Percentiles rank a stretch among this genome's conserved stretches.
phyloP scores from a whole-genome alignment of 1,284 basidiomycete genomes.

The Athelia psychrophila region DNA sequence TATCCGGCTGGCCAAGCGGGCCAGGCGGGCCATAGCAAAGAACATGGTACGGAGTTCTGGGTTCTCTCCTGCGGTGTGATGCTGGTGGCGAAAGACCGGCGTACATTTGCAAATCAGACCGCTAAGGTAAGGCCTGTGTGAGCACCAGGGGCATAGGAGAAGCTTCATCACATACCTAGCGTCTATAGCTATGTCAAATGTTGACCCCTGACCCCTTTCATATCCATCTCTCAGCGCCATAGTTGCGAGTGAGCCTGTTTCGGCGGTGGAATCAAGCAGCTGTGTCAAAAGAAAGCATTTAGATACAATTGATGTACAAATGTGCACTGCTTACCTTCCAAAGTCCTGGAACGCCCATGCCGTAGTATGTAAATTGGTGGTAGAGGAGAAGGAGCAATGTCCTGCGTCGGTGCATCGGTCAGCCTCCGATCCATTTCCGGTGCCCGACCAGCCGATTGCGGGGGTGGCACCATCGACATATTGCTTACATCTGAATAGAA shows the following conservation, averaged over 20 bases:
- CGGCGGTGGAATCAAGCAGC: neutral
- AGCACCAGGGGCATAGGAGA: too few species aligned
- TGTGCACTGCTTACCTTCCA: neutral
- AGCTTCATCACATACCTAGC: neutral
- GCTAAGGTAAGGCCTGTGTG: neutral
- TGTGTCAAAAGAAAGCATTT: neutral
- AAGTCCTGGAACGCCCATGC: neutral
- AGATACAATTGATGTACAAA: neutral
- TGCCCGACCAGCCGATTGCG: too few species aligned
- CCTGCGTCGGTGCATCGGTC: too few species aligned
- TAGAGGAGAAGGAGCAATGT: neutral
- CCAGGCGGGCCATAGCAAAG: constrained; percentile 72
- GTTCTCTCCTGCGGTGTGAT: constrained; percentile 75
- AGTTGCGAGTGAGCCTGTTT: neutral
- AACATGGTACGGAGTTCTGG: constrained; percentile 77
- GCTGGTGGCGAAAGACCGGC: constrained; percentile 30
- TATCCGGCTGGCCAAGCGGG: constrained; percentile 78
- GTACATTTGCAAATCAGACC: neutral
- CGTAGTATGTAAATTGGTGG: neutral
- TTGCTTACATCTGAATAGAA: too few species aligned
- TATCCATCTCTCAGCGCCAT: neutral
- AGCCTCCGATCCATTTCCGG: too few species aligned
- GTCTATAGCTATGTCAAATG: neutral
- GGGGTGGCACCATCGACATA: too few species aligned
- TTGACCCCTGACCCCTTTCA: neutral